These are phyloP conservation scores for Rhodocollybia butyracea DNA, from an alignment of 768 basidiomycete species.

Conservation along the genomic window DNA sequence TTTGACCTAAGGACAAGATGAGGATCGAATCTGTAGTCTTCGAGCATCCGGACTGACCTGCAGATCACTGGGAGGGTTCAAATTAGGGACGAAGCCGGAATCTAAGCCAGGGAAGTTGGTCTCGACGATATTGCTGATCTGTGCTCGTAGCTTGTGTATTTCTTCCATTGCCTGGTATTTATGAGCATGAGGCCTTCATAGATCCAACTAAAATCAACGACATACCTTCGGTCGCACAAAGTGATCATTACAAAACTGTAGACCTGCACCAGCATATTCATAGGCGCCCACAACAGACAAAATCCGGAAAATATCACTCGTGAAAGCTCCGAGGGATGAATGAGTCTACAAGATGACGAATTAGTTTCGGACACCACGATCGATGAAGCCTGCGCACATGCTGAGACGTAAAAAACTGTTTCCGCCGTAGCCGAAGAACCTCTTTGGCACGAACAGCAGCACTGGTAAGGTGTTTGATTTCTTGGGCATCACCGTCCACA, in stretches of 20 bases:
- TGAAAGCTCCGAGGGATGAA: slow-evolving; percentile 70
- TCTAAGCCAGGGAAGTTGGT: slow-evolving; percentile 69
- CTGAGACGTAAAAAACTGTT: slow-evolving; percentile 81
- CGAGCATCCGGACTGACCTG: slow-evolving; percentile 49
- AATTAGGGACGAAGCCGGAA: slow-evolving; percentile 56
- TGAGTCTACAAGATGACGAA: slow-evolving; percentile 50
- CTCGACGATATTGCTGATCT: slow-evolving; percentile 82
- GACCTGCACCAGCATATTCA: slow-evolving; percentile 83
- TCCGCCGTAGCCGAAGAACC: slow-evolving; percentile 54
- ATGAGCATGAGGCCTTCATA: neutral
- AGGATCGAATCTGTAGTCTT: neutral
- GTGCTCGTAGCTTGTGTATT: slow-evolving; percentile 90
- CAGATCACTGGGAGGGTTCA: slow-evolving; percentile 71
- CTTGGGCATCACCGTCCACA: slow-evolving; percentile 32
- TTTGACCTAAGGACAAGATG: slow-evolving; percentile 61
- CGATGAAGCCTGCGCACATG: slow-evolving; percentile 44
- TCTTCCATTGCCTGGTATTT: slow-evolving; percentile 89
- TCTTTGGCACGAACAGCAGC: slow-evolving; percentile 53
- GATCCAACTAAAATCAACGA: neutral
- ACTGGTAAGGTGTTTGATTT: slow-evolving; percentile 41
- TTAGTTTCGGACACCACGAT: neutral
- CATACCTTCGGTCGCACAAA: slow-evolving; percentile 87
- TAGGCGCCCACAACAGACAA: slow-evolving; percentile 97
- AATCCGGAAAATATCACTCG: slow-evolving; percentile 83
- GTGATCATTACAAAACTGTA: slow-evolving; percentile 81